Conservation (phyloP, 192 early-diverging fungal species). For the Coemansia sp. region DNA sequence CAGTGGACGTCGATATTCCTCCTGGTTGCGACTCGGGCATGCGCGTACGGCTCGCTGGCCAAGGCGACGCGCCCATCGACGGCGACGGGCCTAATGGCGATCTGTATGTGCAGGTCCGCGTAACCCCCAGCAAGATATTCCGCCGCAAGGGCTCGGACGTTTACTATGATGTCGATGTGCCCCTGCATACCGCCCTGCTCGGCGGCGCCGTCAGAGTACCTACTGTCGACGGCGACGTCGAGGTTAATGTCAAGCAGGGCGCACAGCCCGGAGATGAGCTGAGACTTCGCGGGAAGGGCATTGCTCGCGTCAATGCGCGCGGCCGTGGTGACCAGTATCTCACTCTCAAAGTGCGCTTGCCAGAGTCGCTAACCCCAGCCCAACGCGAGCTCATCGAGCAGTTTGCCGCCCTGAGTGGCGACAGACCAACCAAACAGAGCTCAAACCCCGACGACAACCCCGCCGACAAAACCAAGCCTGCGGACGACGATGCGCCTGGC, state of each 20-base stretch:
- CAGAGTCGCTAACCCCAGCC: constrained; percentile 56
- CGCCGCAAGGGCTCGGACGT: constrained; percentile 83
- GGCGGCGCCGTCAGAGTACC: constrained; percentile 88
- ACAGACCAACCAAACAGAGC: background rate
- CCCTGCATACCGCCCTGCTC: constrained; percentile 85
- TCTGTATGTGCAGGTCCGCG: constrained; percentile 79
- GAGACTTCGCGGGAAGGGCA: constrained; percentile 78
- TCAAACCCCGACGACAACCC: background rate
- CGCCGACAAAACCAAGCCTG: background rate
- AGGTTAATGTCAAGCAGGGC: constrained; percentile 83
- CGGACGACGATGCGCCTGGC: constrained; percentile 5
- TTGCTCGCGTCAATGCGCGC: constrained; percentile 61
- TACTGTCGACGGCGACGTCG: constrained; percentile 96
- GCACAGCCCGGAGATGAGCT: constrained; percentile 90
- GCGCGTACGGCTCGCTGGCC: constrained; percentile 72
- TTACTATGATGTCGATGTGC: constrained; percentile 73
- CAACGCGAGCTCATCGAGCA: constrained; percentile 68
- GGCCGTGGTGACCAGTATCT: constrained; percentile 91
- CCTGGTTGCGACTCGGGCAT: constrained; percentile 85
- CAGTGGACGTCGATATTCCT: constrained; percentile 79
- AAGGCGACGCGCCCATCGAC: constrained; percentile 82
- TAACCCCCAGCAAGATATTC: constrained; percentile 77
- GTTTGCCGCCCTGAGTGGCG: constrained; percentile 46
- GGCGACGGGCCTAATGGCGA: constrained; percentile 81
- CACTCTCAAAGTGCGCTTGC: constrained; percentile 81